Conservation (phyloP, 2,329 filamentous ascomycete genomes). For the Corinectria fuckeliana region DNA sequence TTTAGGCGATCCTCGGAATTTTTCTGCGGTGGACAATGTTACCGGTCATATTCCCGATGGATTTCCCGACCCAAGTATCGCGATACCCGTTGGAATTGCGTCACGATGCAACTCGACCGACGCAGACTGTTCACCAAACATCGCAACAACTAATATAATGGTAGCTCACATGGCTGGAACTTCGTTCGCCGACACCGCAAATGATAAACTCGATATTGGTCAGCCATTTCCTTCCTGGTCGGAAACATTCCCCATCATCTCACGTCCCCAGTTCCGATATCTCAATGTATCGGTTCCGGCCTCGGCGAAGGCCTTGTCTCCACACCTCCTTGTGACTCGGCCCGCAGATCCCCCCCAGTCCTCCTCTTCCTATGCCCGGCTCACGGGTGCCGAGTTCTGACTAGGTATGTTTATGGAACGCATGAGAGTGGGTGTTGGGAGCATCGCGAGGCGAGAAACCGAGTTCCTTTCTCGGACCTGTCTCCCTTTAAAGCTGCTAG, state of each 20-base stretch:
- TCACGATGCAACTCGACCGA: neutral
- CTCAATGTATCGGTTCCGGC: slow-evolving; percentile 24
- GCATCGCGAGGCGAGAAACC: neutral
- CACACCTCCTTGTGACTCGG: slow-evolving; percentile 4
- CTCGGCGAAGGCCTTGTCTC: slow-evolving; percentile 23
- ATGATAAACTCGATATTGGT: neutral
- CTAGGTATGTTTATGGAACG: neutral
- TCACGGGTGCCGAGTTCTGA: slow-evolving; percentile 20
- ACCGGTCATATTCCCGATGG: neutral
- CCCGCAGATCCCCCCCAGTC: slow-evolving; percentile 5
- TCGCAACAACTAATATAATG: neutral
- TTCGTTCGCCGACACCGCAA: neutral
- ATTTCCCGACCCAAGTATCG: neutral
- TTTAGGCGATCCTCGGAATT: neutral
- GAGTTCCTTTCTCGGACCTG: slow-evolving; percentile 13
- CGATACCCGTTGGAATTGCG: neutral
- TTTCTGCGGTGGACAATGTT: neutral
- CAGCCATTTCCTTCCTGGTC: slow-evolving; percentile 11
- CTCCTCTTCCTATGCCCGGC: neutral
- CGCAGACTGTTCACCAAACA: neutral
- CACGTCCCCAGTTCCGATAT: slow-evolving; percentile 14
- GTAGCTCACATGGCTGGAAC: neutral
- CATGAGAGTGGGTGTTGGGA: neutral
- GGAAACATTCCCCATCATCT: slow-evolving; percentile 3
- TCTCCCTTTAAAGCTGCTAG: slow-evolving; percentile 10